These are phyloP conservation scores for Datura wrightii DNA, from an alignment of 257 asterid genomes.

Conservation along the genomic window DNA sequence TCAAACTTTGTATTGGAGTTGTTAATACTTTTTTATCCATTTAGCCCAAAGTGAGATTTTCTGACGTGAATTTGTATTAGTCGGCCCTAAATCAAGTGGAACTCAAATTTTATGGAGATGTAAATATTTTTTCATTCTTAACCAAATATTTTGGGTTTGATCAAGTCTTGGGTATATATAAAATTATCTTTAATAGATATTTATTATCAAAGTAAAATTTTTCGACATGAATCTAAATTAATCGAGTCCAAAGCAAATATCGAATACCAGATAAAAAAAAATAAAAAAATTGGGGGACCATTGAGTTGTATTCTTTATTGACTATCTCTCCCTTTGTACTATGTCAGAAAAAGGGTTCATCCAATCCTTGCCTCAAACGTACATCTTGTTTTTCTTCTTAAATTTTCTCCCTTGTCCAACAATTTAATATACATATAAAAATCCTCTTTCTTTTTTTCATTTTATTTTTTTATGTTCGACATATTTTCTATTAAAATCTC, in stretches of 20 bases:
- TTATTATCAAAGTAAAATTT: no score
- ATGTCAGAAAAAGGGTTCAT: conserved; percentile 59
- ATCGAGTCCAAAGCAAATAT: not conserved
- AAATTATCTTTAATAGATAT: no score
- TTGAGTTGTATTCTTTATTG: conserved; percentile 48
- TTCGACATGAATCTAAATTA: not conserved
- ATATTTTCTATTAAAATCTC: no score
- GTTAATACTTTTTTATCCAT: no score
- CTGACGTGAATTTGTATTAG: no score
- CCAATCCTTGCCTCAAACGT: conserved; percentile 57
- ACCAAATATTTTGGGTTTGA: not conserved
- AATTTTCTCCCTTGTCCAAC: conserved; percentile 30
- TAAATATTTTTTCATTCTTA: not conserved
- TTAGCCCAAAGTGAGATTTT: no score
- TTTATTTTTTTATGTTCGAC: no score
- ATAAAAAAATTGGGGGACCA: conserved; percentile 54
- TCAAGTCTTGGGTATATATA: not conserved
- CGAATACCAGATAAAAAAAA: not conserved
- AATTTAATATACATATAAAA: not conserved
- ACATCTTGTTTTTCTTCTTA: conserved; percentile 36
- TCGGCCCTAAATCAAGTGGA: no score
- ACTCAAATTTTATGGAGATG: no score
- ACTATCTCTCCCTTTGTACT: conserved; percentile 45
- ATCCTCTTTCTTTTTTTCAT: not conserved
- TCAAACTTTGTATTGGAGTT: not conserved